A percentile compares a stretch with the other conserved stretches of the same genome.
Conservation (phyloP, 1,139 yeast species). For the Ashbya aceris region DNA sequence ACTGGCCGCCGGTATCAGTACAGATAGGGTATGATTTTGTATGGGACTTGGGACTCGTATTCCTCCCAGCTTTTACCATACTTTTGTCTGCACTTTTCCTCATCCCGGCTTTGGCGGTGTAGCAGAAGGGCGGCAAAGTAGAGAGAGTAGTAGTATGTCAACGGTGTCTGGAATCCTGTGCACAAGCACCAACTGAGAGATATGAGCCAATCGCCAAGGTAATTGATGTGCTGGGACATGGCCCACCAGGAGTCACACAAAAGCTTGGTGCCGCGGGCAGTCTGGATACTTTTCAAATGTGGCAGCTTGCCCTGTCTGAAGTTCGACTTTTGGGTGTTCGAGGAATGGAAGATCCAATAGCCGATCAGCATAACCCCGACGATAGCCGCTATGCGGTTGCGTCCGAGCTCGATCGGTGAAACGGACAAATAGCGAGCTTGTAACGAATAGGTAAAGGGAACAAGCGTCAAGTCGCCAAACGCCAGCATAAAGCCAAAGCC, state of each 20-base stretch:
- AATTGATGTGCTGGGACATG: conserved; percentile 82
- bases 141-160: conserved; percentile 79
- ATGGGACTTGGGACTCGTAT: conserved; percentile 74
- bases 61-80: conserved; percentile 81
- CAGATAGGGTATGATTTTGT: conserved; percentile 79
- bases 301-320: conserved; percentile 71
- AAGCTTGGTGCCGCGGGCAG: conserved; percentile 71
- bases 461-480: conserved; percentile 87
- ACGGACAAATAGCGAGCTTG: conserved; percentile 77
- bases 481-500: conserved; percentile 95
- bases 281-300: conserved; percentile 56
- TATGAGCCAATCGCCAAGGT: conserved; percentile 90
- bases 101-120: conserved; percentile 89
- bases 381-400: conserved; percentile 30
- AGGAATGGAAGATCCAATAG: conserved; percentile 69
- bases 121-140: conserved; percentile 74
- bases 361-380: conserved; percentile 49
- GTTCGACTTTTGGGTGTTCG: conserved; percentile 77
- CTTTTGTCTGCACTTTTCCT: conserved; percentile 77
- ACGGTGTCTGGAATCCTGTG: conserved; percentile 71
- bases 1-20: conserved; percentile 36
- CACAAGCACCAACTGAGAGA: conserved; percentile 91
- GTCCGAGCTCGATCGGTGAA: conserved; percentile 52
- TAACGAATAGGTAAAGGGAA: conserved; percentile 86
- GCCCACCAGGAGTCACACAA: conserved; percentile 97